These are phyloP conservation scores for Jacaranda copaia DNA, from an alignment of 257 asterid species.

Conservation along the genomic window DNA sequence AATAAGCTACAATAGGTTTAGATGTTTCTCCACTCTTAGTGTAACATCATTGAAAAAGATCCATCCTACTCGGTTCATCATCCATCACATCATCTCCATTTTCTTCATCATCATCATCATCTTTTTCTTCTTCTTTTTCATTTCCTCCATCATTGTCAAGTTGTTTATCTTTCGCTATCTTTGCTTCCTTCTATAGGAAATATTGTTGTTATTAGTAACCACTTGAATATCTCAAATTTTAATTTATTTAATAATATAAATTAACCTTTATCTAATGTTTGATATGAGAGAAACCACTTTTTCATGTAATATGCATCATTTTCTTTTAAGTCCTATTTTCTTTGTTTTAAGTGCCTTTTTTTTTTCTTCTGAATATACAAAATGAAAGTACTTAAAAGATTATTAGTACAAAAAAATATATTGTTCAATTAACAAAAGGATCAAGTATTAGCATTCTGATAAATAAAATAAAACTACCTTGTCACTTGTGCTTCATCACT, in stretches of 20 bases:
- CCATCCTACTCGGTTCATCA: not conserved
- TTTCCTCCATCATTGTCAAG: not conserved
- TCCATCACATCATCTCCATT: not conserved
- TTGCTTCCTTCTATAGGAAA: not conserved
- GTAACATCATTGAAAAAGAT: slow-evolving; percentile 19
- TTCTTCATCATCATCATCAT: not conserved
- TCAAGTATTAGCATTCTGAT: no score
- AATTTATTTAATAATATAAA: not conserved
- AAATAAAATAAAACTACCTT: not conserved
- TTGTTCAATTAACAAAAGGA: no score
- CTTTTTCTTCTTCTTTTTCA: no score
- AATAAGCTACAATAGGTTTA: not conserved
- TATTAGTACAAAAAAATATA: no score
- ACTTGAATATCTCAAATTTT: not conserved
- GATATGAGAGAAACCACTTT: slow-evolving; percentile 21
- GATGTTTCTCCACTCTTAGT: not conserved
- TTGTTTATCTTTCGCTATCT: not conserved
- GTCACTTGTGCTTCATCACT: not conserved
- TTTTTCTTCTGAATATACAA: not conserved
- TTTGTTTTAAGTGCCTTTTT: not conserved
- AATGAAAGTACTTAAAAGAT: no score
- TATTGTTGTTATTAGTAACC: not conserved
- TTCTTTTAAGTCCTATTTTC: not conserved
- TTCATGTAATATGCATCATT: not conserved
- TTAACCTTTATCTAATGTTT: not conserved